Evolutionary conservation across 805 yeast genomes (phyloP).

Genomic region (Groenewaldozyma salmanticensis): DNA sequence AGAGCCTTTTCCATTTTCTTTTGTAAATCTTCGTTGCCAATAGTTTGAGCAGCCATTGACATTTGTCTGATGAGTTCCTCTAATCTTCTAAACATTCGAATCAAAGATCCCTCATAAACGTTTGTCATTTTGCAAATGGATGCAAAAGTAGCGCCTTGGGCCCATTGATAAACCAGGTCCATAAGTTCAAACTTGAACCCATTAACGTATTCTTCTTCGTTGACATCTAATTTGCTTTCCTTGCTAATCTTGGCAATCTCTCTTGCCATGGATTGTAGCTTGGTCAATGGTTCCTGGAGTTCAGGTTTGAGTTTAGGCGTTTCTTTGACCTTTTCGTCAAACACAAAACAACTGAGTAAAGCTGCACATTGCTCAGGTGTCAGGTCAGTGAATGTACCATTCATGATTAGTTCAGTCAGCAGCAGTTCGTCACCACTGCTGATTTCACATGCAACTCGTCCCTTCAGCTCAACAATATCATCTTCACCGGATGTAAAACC

Average conservation of each 20-base stretch:
- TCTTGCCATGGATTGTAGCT: slow-evolving; percentile 82
- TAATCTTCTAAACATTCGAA: slow-evolving; percentile 86
- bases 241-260: slow-evolving; percentile 81
- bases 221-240: slow-evolving; percentile 83
- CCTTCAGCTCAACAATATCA: slow-evolving; percentile 92
- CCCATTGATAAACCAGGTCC: slow-evolving; percentile 97
- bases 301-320: slow-evolving; percentile 85
- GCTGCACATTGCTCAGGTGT: slow-evolving; percentile 89
- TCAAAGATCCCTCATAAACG: slow-evolving; percentile 93
- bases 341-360: slow-evolving; percentile 85
- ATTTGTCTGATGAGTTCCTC: slow-evolving; percentile 90
- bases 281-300: slow-evolving; percentile 82
- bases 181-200: slow-evolving; percentile 85
- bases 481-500: slow-evolving; percentile 73
- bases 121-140: slow-evolving; percentile 98
- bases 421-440: slow-evolving; percentile 65
- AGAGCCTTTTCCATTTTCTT: slow-evolving; percentile 81
- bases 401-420: slow-evolving; percentile 92
- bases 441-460: slow-evolving; percentile 95
- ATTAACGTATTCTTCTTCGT: slow-evolving; percentile 88
- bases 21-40: slow-evolving; percentile 81
- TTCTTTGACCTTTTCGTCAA: slow-evolving; percentile 84
- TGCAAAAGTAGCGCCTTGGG: slow-evolving; percentile 90
- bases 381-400: slow-evolving; percentile 87
- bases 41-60: slow-evolving; percentile 84